Base-by-base conservation (phyloP, 2,329 filamentous ascomycete genomes). In the Cladophialophora bantiana region DNA sequence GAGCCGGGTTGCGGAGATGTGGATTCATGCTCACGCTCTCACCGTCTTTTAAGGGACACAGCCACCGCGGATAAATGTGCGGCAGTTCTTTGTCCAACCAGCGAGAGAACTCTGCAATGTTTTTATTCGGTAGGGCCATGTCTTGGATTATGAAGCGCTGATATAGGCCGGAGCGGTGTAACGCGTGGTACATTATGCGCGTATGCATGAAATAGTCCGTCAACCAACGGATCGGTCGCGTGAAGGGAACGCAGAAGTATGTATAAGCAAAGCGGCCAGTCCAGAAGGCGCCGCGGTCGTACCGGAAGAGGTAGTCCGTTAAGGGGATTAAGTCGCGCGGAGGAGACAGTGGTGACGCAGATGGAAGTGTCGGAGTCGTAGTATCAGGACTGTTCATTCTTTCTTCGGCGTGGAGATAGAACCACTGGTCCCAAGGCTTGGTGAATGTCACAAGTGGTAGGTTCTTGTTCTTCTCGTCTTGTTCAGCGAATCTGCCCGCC, bases 271-370 rank as follows among this genome's bases (percentile, higher is more conserved):
- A 86, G 2, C 79, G 77, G 3, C 86, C 88, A 0, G 84, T 85
- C 88, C 88, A 90, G 76, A 90, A 90, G 0, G 84, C 86, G 10
- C 86, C 88, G 1, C 88, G 81, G 73, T 90, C 88, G 72, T 90
- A 81, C 4, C 79, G 78, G 71, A 80, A 80, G 20, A 79, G 71
- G 56, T 79, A 80, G 68, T 78, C 76, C 7, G 70, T 70, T 2
- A 79, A 67, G 3, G 78, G 78, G 60, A 79, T 74, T 62, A 72
- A 40, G 38, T 73, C 72, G 10, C 60, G 67, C 4, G 35, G 55
- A 48, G 42, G 34, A n/a, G n/a, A 56, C 26, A 12, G 34, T 52
- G 31, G 45, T 42, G 34, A 26, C 26, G 50, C n/a, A 32, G 26
- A 45, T 31, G 26, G 13, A 12, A 13, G 9, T 56, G 26, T 12